These are phyloP conservation scores for Marchantia paleacea DNA, from an alignment of 225 moss, liverwort and hornwort species.

Conservation along the genomic window DNA sequence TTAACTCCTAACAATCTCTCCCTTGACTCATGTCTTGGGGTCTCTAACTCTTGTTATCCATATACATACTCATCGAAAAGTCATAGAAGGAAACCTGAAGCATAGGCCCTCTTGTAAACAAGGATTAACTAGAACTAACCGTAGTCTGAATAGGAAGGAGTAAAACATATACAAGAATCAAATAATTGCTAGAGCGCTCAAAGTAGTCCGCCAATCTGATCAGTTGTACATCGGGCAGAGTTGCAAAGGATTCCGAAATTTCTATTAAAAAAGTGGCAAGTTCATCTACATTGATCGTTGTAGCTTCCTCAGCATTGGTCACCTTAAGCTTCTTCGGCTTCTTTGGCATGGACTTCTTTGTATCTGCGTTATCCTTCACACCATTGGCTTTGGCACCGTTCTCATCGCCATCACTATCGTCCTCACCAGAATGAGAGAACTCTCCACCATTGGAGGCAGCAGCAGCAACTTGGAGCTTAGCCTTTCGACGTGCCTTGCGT, in stretches of 20 bases:
- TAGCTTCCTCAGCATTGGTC: constrained; percentile 71
- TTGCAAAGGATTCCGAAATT: constrained; percentile 49
- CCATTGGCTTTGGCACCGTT: constrained; percentile 38
- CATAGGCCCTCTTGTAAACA: no score
- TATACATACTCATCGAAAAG: no score
- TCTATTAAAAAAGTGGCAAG: constrained; percentile 66
- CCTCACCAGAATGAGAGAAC: constrained; percentile 53
- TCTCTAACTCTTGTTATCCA: no score
- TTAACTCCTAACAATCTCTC: no score
- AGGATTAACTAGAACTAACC: no score
- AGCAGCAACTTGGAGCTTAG: constrained; percentile 56
- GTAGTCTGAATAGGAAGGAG: no score
- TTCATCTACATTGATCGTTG: constrained; percentile 59
- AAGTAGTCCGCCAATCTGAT: no score
- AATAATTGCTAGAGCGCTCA: no score
- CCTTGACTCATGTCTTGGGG: no score
- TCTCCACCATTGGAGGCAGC: constrained; percentile 34
- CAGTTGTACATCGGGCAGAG: no score
- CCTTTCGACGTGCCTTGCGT: constrained; percentile 68
- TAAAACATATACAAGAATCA: no score
- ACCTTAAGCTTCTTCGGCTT: constrained; percentile 90
- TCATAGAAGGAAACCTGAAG: no score
- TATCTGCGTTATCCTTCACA: constrained; percentile 30
- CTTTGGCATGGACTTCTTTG: constrained; percentile 70
- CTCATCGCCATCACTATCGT: constrained; percentile 67